Evolutionary conservation across 2,329 filamentous ascomycete genomes (phyloP).

Genomic region (Pyrenochaeta sp.): DNA sequence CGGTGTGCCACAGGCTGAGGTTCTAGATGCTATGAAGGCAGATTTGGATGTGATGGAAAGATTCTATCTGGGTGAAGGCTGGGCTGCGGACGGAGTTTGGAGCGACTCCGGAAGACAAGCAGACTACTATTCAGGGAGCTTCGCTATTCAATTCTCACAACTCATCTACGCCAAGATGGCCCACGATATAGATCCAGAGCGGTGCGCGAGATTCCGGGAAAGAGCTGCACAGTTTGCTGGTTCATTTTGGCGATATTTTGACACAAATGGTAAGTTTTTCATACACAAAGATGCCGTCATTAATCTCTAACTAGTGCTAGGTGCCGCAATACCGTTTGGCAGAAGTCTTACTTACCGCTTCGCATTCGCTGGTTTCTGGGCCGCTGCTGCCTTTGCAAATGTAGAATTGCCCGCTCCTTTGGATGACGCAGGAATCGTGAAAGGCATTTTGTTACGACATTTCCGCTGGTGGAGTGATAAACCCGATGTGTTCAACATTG

Average conservation of each 20-base stretch:
- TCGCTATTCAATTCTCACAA: slow-evolving; percentile 62
- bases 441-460: slow-evolving; percentile 60
- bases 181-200: slow-evolving; percentile 49
- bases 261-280: slow-evolving; percentile 52
- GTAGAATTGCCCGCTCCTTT: slow-evolving; percentile 51
- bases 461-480: slow-evolving; percentile 58
- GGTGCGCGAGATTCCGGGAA: slow-evolving; percentile 49
- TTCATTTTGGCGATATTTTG: slow-evolving; percentile 59
- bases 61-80: slow-evolving; percentile 57
- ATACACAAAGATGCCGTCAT: too few relatives aligned
- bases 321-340: slow-evolving; percentile 61
- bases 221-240: slow-evolving; percentile 53
- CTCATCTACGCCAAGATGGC: slow-evolving; percentile 57
- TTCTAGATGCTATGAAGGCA: slow-evolving; percentile 48
- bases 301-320: slow-evolving; percentile 35
- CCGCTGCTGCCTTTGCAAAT: slow-evolving; percentile 54
- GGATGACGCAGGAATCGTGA: slow-evolving; percentile 50
- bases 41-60: slow-evolving; percentile 56
- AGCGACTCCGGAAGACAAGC: slow-evolving; percentile 49
- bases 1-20: slow-evolving; percentile 44
- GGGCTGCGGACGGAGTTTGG: slow-evolving; percentile 59
- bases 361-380: slow-evolving; percentile 59
- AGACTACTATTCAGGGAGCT: slow-evolving; percentile 63
- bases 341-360: slow-evolving; percentile 61
- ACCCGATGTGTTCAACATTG: slow-evolving; percentile 55